Conservation (phyloP, 164 flowering plant genomes). For the Magnolia sinica region DNA sequence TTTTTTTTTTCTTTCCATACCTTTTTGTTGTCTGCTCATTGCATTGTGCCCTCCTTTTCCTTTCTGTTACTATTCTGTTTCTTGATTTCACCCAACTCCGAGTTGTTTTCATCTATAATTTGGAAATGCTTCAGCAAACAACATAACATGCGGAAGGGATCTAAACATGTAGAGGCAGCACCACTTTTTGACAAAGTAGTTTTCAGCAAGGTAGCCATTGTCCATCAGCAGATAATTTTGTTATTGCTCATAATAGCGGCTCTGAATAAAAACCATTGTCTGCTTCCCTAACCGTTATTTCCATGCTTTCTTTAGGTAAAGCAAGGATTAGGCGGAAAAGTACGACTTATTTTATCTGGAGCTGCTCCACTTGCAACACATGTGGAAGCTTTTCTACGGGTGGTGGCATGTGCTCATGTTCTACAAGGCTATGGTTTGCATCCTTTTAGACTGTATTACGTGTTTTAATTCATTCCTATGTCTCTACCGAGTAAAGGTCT, state of each 20-base stretch:
- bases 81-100: background rate
- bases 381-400: constrained; percentile 81
- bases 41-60: background rate
- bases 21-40: background rate
- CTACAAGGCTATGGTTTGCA: constrained; percentile 94
- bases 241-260: background rate
- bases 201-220: constrained; percentile 64
- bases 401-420: constrained; percentile 89
- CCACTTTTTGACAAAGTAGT: constrained; percentile 75
- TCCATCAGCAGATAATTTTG: background rate
- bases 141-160: constrained; percentile 60
- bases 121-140: constrained; percentile 59
- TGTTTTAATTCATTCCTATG: background rate
- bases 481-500: no score
- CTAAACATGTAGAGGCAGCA: constrained; percentile 63
- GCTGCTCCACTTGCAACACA: constrained; percentile 89
- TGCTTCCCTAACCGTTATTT: background rate
- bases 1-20: background rate
- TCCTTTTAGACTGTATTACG: background rate
- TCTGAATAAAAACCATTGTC: background rate
- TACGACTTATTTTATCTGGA: constrained; percentile 88
- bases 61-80: no score
- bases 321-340: constrained; percentile 86
- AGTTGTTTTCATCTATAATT: constrained; percentile 4
- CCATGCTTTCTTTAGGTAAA: constrained; percentile 53